Conservation (phyloP, 2,329 filamentous ascomycete species). For the Fusarium sp. region DNA sequence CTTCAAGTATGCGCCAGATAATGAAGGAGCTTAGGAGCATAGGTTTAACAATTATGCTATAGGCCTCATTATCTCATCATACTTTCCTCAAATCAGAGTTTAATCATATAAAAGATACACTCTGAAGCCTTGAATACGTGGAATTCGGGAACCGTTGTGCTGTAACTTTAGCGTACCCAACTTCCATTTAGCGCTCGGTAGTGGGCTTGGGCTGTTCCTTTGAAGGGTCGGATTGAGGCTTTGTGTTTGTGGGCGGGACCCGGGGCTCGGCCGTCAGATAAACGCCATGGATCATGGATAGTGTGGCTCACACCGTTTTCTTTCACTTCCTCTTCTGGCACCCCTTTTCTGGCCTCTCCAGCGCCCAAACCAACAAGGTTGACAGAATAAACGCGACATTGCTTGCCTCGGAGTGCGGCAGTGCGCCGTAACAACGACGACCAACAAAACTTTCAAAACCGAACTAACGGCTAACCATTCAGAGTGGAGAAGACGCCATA, state of each 20-base stretch:
- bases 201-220: conserved; percentile 29
- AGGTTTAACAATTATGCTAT: neutral
- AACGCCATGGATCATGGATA: conserved; percentile 36
- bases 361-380: conserved; percentile 9
- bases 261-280: conserved; percentile 36
- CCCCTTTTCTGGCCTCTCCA: conserved; percentile 9
- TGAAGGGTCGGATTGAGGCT: conserved; percentile 37
- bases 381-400: conserved; percentile 30
- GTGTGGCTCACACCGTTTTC: conserved; percentile 42
- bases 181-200: conserved; percentile 34
- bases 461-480: conserved; percentile 32
- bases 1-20: neutral
- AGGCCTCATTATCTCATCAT: conserved; percentile 1
- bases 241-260: conserved; percentile 30
- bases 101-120: neutral
- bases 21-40: neutral
- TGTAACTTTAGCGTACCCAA: conserved; percentile 26
- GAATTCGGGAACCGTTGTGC: conserved; percentile 32
- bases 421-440: conserved; percentile 22
- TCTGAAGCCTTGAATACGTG: conserved; percentile 16
- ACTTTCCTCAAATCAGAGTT: neutral
- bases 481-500: conserved; percentile 35
- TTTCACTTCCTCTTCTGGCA: conserved; percentile 32
- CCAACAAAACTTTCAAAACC: conserved; percentile 25
- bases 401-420: conserved; percentile 32